Conservation (phyloP, 805 yeast species). For the Cyberlindnera petersonii region DNA sequence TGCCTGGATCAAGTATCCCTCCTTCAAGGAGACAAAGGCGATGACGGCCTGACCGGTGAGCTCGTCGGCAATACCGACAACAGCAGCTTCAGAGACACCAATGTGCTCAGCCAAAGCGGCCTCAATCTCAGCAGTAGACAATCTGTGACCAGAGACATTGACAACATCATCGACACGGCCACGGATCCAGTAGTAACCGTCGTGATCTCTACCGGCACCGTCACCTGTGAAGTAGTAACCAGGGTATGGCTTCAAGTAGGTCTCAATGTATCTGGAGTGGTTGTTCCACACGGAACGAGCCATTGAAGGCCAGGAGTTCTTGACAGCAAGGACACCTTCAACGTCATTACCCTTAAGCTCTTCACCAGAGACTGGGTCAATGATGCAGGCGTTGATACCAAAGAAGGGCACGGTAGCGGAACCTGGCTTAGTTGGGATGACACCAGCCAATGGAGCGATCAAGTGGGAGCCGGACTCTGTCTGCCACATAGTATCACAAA, state of each 20-base stretch:
- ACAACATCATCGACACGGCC: constrained; percentile 90
- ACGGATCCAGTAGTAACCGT: constrained; percentile 80
- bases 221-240: constrained; percentile 85
- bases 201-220: constrained; percentile 83
- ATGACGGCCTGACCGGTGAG: constrained; percentile 85
- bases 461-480: constrained; percentile 83
- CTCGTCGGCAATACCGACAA: constrained; percentile 78
- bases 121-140: constrained; percentile 87
- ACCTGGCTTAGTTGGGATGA: constrained; percentile 81
- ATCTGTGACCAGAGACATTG: constrained; percentile 80
- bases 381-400: constrained; percentile 69
- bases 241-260: constrained; percentile 78
- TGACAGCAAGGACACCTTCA: constrained; percentile 77
- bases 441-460: constrained; percentile 71
- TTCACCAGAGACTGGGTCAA: constrained; percentile 71
- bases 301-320: constrained; percentile 79
- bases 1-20: constrained; percentile 23
- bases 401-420: constrained; percentile 82
- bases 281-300: constrained; percentile 80
- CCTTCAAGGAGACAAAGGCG: constrained; percentile 74
- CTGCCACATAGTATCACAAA: constrained; percentile 78
- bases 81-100: constrained; percentile 79
- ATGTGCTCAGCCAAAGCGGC: constrained; percentile 79
- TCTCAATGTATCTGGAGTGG: constrained; percentile 70
- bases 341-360: constrained; percentile 66